Percentiles rank a stretch among this genome's conserved stretches.
phyloP scores from a whole-genome alignment of 352 stramenopile species.

The Phytophthora agathidicida region DNA sequence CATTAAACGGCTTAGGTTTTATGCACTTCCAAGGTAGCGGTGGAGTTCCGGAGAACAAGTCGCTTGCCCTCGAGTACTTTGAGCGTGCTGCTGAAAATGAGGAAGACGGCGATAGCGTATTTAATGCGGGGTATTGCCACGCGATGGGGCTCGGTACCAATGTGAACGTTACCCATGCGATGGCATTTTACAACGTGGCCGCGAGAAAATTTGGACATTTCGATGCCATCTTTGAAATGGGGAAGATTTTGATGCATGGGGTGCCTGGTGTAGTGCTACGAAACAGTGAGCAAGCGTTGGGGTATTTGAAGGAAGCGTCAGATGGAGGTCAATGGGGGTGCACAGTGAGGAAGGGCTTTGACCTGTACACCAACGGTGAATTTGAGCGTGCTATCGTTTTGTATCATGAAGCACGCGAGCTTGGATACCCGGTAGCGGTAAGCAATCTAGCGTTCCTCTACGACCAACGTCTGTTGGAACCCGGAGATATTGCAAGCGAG shows the following conservation, averaged over 20 bases:
- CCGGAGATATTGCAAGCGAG: slow-evolving; percentile 31
- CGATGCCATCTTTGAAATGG: slow-evolving; percentile 79
- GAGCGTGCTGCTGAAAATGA: slow-evolving; percentile 75
- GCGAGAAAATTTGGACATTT: slow-evolving; percentile 86
- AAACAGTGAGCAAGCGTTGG: slow-evolving; percentile 32
- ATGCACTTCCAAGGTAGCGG: slow-evolving; percentile 86
- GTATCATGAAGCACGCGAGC: slow-evolving; percentile 72
- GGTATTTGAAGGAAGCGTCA: slow-evolving; percentile 66
- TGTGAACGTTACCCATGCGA: slow-evolving; percentile 59
- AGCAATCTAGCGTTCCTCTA: slow-evolving; percentile 85
- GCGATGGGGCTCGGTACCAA: slow-evolving; percentile 62
- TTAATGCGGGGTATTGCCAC: slow-evolving; percentile 90
- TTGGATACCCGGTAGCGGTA: slow-evolving; percentile 65
- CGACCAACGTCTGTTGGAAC: slow-evolving; percentile 50
- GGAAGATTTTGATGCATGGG: slow-evolving; percentile 57
- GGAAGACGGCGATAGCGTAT: slow-evolving; percentile 89
- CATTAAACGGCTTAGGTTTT: slow-evolving; percentile 90
- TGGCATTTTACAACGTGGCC: slow-evolving; percentile 66
- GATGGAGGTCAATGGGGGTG: slow-evolving; percentile 70
- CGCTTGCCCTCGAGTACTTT: slow-evolving; percentile 82
- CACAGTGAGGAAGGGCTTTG: slow-evolving; percentile 63
- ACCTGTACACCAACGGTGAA: slow-evolving; percentile 53
- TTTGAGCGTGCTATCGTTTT: slow-evolving; percentile 50
- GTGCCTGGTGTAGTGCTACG: slow-evolving; percentile 28
- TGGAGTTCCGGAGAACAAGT: slow-evolving; percentile 76